Evolutionary conservation across 1,139 yeast species (phyloP).

Genomic region (Arxiozyma telluris): DNA sequence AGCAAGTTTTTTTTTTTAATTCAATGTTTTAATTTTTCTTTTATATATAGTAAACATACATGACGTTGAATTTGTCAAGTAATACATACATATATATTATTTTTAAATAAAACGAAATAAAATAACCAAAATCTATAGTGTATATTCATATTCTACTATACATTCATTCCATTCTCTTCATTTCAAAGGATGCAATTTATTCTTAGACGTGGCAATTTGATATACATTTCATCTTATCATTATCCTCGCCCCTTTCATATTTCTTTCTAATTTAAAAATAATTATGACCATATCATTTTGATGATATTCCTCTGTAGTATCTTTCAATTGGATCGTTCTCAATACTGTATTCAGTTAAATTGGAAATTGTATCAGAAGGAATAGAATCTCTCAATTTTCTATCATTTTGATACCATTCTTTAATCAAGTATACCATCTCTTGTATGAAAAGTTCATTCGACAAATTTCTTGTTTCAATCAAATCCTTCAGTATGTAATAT

Average conservation of each 20-base stretch:
- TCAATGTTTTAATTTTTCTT: neutral
- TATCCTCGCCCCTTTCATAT: neutral
- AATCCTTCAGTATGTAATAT: conserved; percentile 56
- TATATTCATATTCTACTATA: neutral
- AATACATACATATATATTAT: too few relatives aligned
- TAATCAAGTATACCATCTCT: conserved; percentile 56
- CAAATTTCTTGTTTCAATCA: conserved; percentile 55
- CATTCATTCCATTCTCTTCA: neutral
- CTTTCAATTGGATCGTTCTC: conserved; percentile 30
- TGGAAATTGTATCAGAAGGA: conserved; percentile 26
- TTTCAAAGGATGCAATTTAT: neutral
- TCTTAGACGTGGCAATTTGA: too few relatives aligned
- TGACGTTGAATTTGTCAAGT: neutral
- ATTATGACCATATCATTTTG: neutral
- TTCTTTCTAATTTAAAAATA: too few relatives aligned
- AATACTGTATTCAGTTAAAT: conserved; percentile 22
- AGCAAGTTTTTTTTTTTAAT: too few relatives aligned
- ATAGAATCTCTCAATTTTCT: conserved; percentile 51
- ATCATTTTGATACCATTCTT: conserved; percentile 58
- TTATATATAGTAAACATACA: neutral
- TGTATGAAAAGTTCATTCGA: conserved; percentile 39
- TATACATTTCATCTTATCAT: too few relatives aligned
- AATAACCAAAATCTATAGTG: neutral
- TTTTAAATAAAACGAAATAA: too few relatives aligned
- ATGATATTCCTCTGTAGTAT: conserved; percentile 25